Percentiles rank a stretch among this genome's conserved stretches.
phyloP scores from a whole-genome alignment of 2,329 filamentous ascomycete genomes.

The Lachnellula arida region DNA sequence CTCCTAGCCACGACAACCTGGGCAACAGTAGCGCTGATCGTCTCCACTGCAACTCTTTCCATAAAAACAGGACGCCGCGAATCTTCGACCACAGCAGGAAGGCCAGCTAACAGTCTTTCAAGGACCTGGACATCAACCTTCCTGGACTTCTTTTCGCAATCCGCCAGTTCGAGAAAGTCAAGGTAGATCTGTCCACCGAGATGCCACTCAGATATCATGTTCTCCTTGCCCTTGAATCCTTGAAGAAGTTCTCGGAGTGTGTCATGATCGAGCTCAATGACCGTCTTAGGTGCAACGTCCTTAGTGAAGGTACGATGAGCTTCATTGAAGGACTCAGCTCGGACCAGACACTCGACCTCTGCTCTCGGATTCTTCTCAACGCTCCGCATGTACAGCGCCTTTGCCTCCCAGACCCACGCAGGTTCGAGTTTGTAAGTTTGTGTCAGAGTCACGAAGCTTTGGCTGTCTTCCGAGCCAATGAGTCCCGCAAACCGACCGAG shows the following conservation, averaged over 20 bases:
- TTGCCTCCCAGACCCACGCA: conserved; percentile 81
- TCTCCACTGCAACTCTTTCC: conserved; percentile 69
- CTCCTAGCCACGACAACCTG: conserved; percentile 53
- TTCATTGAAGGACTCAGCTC: conserved; percentile 69
- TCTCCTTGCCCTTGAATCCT: conserved; percentile 62
- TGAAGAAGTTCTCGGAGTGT: conserved; percentile 63
- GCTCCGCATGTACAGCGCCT: conserved; percentile 75
- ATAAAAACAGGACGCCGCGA: conserved; percentile 38
- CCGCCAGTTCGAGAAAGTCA: conserved; percentile 52
- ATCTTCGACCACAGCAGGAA: conserved; percentile 45
- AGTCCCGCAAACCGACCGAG: conserved; percentile 66
- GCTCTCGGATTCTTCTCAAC: conserved; percentile 61
- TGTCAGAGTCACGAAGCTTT: conserved; percentile 55
- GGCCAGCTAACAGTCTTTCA: conserved; percentile 51
- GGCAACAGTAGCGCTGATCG: conserved; percentile 74
- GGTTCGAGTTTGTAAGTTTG: conserved; percentile 65
- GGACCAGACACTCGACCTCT: conserved; percentile 77
- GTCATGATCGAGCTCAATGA: conserved; percentile 78
- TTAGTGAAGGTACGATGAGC: conserved; percentile 80
- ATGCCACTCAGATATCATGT: conserved; percentile 67
- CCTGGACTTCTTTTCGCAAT: conserved; percentile 38
- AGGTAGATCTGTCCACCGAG: conserved; percentile 76
- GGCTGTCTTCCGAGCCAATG: conserved; percentile 55
- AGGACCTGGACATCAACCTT: conserved; percentile 42
- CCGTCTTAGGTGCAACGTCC: conserved; percentile 73